Base-by-base conservation (phyloP, 2,329 filamentous ascomycete species). In the Arthrobotrys pseudoclavata region DNA sequence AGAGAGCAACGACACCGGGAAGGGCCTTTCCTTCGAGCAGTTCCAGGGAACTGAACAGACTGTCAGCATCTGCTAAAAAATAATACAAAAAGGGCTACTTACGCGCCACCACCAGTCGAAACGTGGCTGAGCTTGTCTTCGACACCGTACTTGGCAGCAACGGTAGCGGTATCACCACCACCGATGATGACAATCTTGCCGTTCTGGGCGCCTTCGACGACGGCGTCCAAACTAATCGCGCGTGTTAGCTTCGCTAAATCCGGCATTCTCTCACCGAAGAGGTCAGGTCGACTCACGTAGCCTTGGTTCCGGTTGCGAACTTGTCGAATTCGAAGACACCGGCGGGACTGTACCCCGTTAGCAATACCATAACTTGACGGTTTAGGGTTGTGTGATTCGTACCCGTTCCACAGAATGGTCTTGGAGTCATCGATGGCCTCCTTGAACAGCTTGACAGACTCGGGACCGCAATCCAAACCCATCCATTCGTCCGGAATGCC, bases 111-210 rank as follows among this genome's bases (percentile, higher is more conserved):
- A 82, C 96, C 96, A 34, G 96, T 99, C 62, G 94, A 97, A 80
- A 99, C 96, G 87, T 99, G 96, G 87, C 94, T 97, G 83, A 98
- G 89, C 90, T 98, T 96, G 86, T 93, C 90, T 88, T 99, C 96
- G 79, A 93, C 95, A 69, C 91, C 91, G 85, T 97, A 99, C 88
- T 99, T 97, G 85, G 94, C 95, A 68, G 96, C 96, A 57, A 98
- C 96, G 77, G 96, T 99, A 62, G 96, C 96, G 63, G 96, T 99
- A 86, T 99, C 96, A 85, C 96, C 96, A 85, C 96, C 96, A 79
- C 96, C 96, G 80, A 99, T 97, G 86, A 99, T 98, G 84, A 98
- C 96, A 82, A 96, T 97, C 88, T 96, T 94, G 85, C 94, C 94
- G 79, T 87, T 88, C 85, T 92, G 87, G 76, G 91, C 92, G 78